These are phyloP conservation scores for Diaporthe aspalathi DNA, from an alignment of 2,329 filamentous ascomycete species.

Conservation along the genomic window DNA sequence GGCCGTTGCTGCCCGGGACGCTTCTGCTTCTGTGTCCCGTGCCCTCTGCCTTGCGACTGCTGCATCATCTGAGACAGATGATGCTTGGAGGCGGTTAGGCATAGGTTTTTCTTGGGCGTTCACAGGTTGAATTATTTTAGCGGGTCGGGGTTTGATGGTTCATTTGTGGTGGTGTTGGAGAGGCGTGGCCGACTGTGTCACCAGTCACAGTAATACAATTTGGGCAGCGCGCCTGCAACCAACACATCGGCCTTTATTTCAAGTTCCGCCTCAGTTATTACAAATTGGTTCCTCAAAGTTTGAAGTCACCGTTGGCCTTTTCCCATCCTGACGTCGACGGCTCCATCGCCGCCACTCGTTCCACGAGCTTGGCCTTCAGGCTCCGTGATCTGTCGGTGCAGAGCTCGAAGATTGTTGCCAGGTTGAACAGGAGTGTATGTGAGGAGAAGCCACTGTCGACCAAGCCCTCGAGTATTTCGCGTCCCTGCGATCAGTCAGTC, in stretches of 20 bases:
- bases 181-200: conserved; percentile 7
- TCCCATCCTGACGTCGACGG: conserved; percentile 74
- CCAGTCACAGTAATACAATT: neutral
- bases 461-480: conserved; percentile 73
- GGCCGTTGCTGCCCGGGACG: conserved; percentile 49
- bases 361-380: conserved; percentile 78
- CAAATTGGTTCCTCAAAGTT: conserved; percentile 62
- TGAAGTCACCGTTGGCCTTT: conserved; percentile 79
- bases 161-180: neutral
- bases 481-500: conserved; percentile 63
- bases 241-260: neutral
- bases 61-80: conserved; percentile 47
- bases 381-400: conserved; percentile 81
- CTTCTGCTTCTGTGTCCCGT: conserved; percentile 54
- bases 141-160: neutral
- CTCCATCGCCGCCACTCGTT: conserved; percentile 72
- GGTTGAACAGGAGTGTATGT: conserved; percentile 86
- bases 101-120: conserved; percentile 11
- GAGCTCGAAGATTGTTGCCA: conserved; percentile 91
- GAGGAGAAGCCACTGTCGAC: conserved; percentile 74
- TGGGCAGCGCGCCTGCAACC: conserved; percentile 3
- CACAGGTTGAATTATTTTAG: neutral
- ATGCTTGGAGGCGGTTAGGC: conserved; percentile 15
- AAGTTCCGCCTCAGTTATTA: neutral
- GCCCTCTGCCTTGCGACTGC: conserved; percentile 53